A percentile compares a stretch with the other conserved stretches of the same genome.
Conservation (phyloP, 768 basidiomycete species). For the Lactarius indigo region DNA sequence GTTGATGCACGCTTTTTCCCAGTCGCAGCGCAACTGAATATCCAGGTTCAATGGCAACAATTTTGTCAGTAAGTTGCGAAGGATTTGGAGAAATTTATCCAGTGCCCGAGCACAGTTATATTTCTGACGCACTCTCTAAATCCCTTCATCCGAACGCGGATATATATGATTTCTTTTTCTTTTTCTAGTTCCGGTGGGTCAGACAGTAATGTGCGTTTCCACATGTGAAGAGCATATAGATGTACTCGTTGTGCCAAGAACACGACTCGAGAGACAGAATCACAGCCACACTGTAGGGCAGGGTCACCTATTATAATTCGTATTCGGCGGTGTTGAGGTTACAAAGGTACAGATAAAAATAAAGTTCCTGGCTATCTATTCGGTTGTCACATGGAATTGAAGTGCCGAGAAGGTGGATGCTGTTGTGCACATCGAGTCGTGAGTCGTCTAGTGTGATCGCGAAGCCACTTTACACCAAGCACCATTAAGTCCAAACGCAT, state of each 20-base stretch:
- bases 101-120: too few relatives aligned
- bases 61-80: too few relatives aligned
- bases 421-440: not conserved
- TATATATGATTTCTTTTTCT: too few relatives aligned
- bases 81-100: too few relatives aligned
- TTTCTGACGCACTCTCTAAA: too few relatives aligned
- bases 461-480: not conserved
- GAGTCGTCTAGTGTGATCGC: not conserved
- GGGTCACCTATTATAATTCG: not conserved
- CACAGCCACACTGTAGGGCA: not conserved
- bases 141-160: too few relatives aligned
- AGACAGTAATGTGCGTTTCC: too few relatives aligned
- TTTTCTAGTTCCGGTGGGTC: too few relatives aligned
- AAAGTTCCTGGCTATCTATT: not conserved
- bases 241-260: not conserved
- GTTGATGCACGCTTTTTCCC: too few relatives aligned
- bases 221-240: too few relatives aligned
- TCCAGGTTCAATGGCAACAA: too few relatives aligned
- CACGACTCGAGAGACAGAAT: not conserved
- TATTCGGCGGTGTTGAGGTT: not conserved
- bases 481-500: not conserved
- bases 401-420: not conserved
- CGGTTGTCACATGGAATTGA: not conserved
- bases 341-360: not conserved
- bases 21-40: too few relatives aligned